A percentile compares a stretch with the other conserved stretches of the same genome.
Evolutionary conservation across 2,329 filamentous ascomycete genomes (phyloP).

Genomic region (Microcyclosporella mali): DNA sequence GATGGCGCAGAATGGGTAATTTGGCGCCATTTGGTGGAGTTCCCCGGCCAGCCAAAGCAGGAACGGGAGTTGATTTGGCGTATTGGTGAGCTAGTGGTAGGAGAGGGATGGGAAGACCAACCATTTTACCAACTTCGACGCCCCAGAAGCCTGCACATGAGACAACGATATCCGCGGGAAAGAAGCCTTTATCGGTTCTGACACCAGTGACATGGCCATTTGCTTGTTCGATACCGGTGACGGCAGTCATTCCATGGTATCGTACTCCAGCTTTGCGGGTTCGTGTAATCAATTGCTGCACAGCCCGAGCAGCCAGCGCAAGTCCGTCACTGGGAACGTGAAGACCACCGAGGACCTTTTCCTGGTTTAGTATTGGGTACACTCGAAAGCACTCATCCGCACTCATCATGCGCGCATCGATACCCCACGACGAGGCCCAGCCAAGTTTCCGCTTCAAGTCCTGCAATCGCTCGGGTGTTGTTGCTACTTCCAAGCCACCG

Average conservation of each 20-base stretch:
- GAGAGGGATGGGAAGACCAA: constrained; percentile 52
- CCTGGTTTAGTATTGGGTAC: constrained; percentile 49
- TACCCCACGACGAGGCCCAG: constrained; percentile 56
- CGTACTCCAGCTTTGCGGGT: constrained; percentile 53
- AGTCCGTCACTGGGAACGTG: constrained; percentile 57
- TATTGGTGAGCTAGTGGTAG: constrained; percentile 60
- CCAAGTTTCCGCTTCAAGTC: constrained; percentile 59
- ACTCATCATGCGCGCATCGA: constrained; percentile 49
- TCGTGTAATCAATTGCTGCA: constrained; percentile 54
- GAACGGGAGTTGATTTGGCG: constrained; percentile 53
- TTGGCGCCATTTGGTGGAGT: constrained; percentile 45
- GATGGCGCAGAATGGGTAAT: constrained; percentile 56
- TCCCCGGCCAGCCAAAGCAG: constrained; percentile 39
- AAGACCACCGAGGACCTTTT: constrained; percentile 50
- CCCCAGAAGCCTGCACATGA: constrained; percentile 63
- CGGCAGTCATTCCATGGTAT: constrained; percentile 52
- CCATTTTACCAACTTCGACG: constrained; percentile 58
- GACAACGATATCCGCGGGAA: constrained; percentile 55
- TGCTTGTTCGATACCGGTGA: constrained; percentile 51
- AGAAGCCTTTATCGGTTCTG: constrained; percentile 41
- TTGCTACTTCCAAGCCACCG: constrained; percentile 58
- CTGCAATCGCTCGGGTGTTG: constrained; percentile 52
- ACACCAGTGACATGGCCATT: constrained; percentile 53
- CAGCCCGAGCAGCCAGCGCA: constrained; percentile 55
- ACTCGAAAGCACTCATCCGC: constrained; percentile 47